Percentiles rank a stretch among this genome's conserved stretches.
phyloP scores from a whole-genome alignment of 371 early-diverging fungal species.

The Chytridium lagenaria region DNA sequence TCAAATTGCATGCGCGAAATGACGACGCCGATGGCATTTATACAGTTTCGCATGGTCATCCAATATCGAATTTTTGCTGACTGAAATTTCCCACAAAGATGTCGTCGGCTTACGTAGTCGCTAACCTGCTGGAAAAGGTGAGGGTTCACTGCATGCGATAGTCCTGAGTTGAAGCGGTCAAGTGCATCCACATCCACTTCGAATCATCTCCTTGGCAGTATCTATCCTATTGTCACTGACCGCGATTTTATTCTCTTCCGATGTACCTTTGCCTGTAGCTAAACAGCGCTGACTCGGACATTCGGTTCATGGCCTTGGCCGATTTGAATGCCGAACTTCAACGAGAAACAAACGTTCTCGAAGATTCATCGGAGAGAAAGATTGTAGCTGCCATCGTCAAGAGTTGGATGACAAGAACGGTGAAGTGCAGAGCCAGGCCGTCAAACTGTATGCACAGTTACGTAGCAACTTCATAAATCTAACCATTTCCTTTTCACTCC shows the following conservation, averaged over 20 bases:
- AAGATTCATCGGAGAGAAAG: conserved; percentile 69
- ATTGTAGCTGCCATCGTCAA: conserved; percentile 69
- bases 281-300: conserved; percentile 77
- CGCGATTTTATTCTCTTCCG: background rate
- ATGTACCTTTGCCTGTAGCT: background rate
- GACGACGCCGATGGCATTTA: too few relatives aligned
- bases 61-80: background rate
- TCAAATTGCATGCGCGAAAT: too few relatives aligned
- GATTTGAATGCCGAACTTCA: conserved; percentile 83
- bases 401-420: conserved; percentile 84
- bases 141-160: background rate
- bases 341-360: conserved; percentile 60
- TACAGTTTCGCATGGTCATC: too few relatives aligned
- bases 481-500: background rate
- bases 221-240: background rate
- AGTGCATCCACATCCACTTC: background rate
- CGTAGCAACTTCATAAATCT: conserved; percentile 10
- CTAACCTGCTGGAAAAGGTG: conserved; percentile 40
- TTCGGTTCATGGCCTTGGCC: conserved; percentile 92
- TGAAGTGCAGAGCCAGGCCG: conserved; percentile 92
- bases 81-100: too few relatives aligned
- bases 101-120: conserved; percentile 34
- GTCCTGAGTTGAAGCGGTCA: too few relatives aligned
- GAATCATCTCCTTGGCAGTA: too few relatives aligned
- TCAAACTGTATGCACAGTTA: conserved; percentile 86